These are phyloP conservation scores for Xylariaceae sp. DNA, from an alignment of 2,329 filamentous ascomycete genomes.

Conservation along the genomic window DNA sequence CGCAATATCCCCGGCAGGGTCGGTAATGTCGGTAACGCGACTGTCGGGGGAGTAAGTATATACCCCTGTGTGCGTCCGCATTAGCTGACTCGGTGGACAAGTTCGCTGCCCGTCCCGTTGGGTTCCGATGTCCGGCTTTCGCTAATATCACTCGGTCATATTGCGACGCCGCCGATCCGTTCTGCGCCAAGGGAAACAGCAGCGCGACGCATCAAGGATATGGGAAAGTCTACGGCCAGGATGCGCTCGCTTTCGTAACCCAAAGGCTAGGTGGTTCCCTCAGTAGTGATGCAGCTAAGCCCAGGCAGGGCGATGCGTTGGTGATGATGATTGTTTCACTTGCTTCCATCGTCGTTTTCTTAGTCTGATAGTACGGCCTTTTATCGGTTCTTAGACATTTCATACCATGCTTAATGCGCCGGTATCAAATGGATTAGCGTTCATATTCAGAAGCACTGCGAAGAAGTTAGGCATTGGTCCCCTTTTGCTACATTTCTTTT, in stretches of 20 bases:
- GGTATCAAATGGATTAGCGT: no score
- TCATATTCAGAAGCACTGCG: no score
- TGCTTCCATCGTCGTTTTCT: neutral
- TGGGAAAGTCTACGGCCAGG: slow-evolving; percentile 59
- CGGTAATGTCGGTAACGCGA: slow-evolving; percentile 65
- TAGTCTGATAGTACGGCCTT: neutral
- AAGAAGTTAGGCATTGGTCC: no score
- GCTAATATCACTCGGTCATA: slow-evolving; percentile 60
- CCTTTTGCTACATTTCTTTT: no score
- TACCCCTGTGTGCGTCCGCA: neutral
- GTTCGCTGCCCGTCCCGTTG: slow-evolving; percentile 62
- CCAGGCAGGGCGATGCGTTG: neutral
- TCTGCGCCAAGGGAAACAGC: slow-evolving; percentile 65
- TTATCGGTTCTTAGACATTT: neutral
- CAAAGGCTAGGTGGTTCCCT: slow-evolving; percentile 48
- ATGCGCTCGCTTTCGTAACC: slow-evolving; percentile 63
- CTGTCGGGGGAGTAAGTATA: slow-evolving; percentile 57
- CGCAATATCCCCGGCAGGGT: slow-evolving; percentile 56
- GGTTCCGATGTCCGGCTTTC: slow-evolving; percentile 58
- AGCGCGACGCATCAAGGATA: slow-evolving; percentile 62
- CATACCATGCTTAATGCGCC: neutral
- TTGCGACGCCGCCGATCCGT: slow-evolving; percentile 65
- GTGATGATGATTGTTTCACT: slow-evolving; percentile 1
- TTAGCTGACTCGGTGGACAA: slow-evolving; percentile 36
- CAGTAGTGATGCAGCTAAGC: neutral